Conservation (phyloP, 768 basidiomycete genomes). For the Pholiota conissans region DNA sequence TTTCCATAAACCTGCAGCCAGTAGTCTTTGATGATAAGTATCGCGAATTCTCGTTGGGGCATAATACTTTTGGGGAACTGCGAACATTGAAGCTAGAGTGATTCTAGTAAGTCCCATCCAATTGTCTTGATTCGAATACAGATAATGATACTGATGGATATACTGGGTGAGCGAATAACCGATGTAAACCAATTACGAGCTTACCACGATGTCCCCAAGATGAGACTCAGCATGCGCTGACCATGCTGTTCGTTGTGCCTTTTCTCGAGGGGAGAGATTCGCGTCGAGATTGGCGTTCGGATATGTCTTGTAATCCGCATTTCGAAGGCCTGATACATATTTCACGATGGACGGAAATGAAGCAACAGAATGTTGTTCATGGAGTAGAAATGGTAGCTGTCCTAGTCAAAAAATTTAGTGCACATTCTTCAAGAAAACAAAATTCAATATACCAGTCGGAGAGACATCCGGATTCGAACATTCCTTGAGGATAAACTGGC, state of each 20-base stretch:
- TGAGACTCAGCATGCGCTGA: constrained; percentile 63
- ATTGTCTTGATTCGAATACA: constrained; percentile 64
- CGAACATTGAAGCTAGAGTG: constrained; percentile 54
- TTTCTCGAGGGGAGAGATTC: constrained; percentile 44
- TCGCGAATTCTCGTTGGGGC: constrained; percentile 64
- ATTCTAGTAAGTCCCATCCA: constrained; percentile 59
- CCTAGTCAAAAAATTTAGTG: constrained; percentile 39
- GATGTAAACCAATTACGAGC: constrained; percentile 23
- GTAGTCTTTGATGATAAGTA: constrained; percentile 54
- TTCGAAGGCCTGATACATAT: constrained; percentile 56
- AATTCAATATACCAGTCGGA: constrained; percentile 60
- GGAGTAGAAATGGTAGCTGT: constrained; percentile 68
- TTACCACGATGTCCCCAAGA: constrained; percentile 71
- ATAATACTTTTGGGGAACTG: constrained; percentile 73
- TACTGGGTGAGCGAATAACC: constrained; percentile 3
- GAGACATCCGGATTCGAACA: constrained; percentile 71
- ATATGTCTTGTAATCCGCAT: constrained; percentile 27
- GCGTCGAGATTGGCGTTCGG: constrained; percentile 47
- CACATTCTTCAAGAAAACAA: background rate
- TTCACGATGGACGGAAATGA: constrained; percentile 62
- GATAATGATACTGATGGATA: constrained; percentile 56
- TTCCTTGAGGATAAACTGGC: constrained; percentile 61
- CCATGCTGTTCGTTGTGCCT: constrained; percentile 60
- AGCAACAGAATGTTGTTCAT: constrained; percentile 51
- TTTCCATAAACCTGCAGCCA: constrained; percentile 66